Evolutionary conservation across 192 early-diverging fungal species (phyloP), one percentile per base, ranked within the genome.

Genomic region (Chytriomyces confervae): DNA sequence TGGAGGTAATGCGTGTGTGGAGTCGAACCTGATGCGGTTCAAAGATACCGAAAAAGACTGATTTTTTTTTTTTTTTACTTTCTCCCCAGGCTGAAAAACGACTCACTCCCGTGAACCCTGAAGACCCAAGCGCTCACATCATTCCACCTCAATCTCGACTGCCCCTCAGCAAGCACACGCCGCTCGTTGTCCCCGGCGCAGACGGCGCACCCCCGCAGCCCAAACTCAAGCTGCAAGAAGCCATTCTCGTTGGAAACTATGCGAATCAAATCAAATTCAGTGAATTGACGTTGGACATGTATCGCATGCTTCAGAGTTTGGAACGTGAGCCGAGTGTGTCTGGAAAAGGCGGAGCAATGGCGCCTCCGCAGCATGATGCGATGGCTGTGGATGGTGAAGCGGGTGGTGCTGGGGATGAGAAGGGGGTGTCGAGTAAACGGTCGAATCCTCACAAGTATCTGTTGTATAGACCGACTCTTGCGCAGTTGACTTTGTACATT

Each of bases 241-340:
- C 95, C 0, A 97, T 99, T 61, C 84, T 99, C 47, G 96, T 98
- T 57, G 96, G 97, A 29, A 98, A 96, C 81, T 92, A 93, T 69
- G 94, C 94, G 51, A 94, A 94, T 53, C 96, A 99, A 84, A 96
- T 97, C 82, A 98, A 98, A 75, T 99, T 99, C 80, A 96, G 96
- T 0, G 96, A 98, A 81, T 86, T 98, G 47, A 97, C 95, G 0
- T 84, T 98, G 61, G 97, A 99, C 74, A 96, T 98, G 95, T 97
- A 95, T 84, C 92, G 95, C 49, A 93, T 99, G 77, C 81, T 97
- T 36, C 97, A 98, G 78, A 92, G 94, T 46, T 89, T 99, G n/a
- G 97, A 94, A 76, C 80, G 93, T 8, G 93, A 94, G 65, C 92
- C 93, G 0, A 83, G 84, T 16, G 9, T 50, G 16, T 36, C 18